These are phyloP conservation scores for Xylaria sp. DNA, from an alignment of 2,329 filamentous ascomycete genomes.

Conservation along the genomic window DNA sequence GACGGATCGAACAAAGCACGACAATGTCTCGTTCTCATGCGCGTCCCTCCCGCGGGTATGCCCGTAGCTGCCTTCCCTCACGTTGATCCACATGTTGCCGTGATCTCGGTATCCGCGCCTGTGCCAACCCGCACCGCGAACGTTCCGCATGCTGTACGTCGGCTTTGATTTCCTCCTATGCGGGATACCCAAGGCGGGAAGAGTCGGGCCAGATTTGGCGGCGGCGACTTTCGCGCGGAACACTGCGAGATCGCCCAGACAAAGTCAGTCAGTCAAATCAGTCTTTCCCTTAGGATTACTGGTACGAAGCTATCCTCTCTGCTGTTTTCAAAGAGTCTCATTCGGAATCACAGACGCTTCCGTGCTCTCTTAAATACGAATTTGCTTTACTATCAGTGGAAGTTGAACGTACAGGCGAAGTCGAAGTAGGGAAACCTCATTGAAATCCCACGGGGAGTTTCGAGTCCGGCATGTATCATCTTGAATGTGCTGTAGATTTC, in stretches of 20 bases:
- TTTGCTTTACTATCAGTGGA: neutral
- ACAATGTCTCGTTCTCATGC: constrained; percentile 25
- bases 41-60: constrained; percentile 22
- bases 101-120: constrained; percentile 27
- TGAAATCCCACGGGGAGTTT: too few species aligned
- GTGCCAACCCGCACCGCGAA: constrained; percentile 29
- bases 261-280: neutral
- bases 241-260: neutral
- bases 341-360: neutral
- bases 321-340: neutral
- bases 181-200: neutral
- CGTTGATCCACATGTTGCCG: constrained; percentile 32
- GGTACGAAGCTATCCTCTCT: constrained; percentile 2
- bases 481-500: neutral
- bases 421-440: neutral
- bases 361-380: neutral
- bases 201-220: neutral
- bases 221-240: constrained; percentile 7
- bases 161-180: neutral
- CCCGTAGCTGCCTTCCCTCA: constrained; percentile 29
- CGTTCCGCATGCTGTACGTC: neutral
- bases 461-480: neutral
- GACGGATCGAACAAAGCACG: constrained; percentile 15
- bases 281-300: neutral
- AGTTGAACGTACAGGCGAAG: neutral